Conservation (phyloP, 2,329 filamentous ascomycete genomes). For the Arthrobotrys sphaeroides region DNA sequence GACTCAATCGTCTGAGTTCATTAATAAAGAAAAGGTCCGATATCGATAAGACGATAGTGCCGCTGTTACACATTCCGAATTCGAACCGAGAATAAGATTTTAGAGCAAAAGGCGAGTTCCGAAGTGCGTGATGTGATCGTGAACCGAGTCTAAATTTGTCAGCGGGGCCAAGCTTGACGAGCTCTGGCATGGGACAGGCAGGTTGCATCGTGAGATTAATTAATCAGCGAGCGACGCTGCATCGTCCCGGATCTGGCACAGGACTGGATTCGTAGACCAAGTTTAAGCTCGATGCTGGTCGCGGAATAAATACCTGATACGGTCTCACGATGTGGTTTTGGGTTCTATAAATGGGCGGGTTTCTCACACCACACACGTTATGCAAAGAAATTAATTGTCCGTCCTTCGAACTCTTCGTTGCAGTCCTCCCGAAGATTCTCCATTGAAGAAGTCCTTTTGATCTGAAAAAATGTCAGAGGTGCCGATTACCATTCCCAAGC, state of each 20-base stretch:
- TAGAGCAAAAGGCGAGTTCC: slow-evolving; percentile 13
- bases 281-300: background rate
- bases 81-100: background rate
- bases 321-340: background rate
- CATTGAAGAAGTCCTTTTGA: background rate
- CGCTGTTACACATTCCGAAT: background rate
- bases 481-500: slow-evolving; percentile 38
- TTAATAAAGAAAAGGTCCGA: background rate
- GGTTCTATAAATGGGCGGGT: background rate
- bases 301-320: background rate
- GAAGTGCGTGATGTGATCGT: slow-evolving; percentile 18
- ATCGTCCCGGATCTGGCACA: background rate
- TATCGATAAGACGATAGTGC: background rate
- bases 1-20: background rate
- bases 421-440: background rate
- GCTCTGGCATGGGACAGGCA: too few relatives aligned
- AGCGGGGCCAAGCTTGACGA: background rate
- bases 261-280: too few relatives aligned
- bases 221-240: slow-evolving; percentile 1
- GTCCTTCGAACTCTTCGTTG: background rate
- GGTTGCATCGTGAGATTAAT: slow-evolving; percentile 21
- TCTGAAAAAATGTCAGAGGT: slow-evolving; percentile 20
- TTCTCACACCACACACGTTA: background rate
- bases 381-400: background rate
- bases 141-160: background rate